These are phyloP conservation scores for Termitomyces sp. DNA, from an alignment of 768 basidiomycete species.

Conservation along the genomic window DNA sequence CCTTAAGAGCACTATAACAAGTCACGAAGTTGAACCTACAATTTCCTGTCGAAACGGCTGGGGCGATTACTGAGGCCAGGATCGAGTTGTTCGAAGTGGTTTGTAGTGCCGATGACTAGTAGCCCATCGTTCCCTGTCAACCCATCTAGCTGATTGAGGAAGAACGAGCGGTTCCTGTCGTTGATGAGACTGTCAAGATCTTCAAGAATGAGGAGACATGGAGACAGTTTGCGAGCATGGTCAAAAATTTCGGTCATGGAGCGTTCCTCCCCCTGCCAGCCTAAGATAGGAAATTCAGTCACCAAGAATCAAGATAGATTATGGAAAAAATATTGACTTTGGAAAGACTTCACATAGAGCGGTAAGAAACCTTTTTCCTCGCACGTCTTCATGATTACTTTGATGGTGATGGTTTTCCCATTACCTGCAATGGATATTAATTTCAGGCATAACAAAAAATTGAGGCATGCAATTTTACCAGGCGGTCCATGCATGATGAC, in stretches of 20 bases:
- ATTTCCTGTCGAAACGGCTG: constrained; percentile 85
- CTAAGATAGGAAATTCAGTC: constrained; percentile 27
- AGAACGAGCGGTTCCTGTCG: constrained; percentile 76
- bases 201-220: constrained; percentile 61
- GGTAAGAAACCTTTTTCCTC: constrained; percentile 59
- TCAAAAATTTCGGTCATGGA: constrained; percentile 66
- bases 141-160: constrained; percentile 85
- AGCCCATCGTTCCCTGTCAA: constrained; percentile 77
- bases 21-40: constrained; percentile 40
- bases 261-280: constrained; percentile 57
- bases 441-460: background rate
- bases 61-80: constrained; percentile 74
- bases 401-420: constrained; percentile 81
- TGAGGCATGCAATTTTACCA: constrained; percentile 31
- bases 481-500: constrained; percentile 84
- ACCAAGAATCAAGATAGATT: background rate
- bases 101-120: constrained; percentile 76
- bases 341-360: constrained; percentile 82
- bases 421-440: constrained; percentile 45
- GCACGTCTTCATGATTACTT: constrained; percentile 76
- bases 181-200: constrained; percentile 77
- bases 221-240: constrained; percentile 68
- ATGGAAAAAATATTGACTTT: constrained; percentile 38
- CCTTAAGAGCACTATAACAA: background rate
- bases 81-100: constrained; percentile 80